phyloP scores from a whole-genome alignment of 2,329 filamentous ascomycete species.

The Fusarium sp. region DNA sequence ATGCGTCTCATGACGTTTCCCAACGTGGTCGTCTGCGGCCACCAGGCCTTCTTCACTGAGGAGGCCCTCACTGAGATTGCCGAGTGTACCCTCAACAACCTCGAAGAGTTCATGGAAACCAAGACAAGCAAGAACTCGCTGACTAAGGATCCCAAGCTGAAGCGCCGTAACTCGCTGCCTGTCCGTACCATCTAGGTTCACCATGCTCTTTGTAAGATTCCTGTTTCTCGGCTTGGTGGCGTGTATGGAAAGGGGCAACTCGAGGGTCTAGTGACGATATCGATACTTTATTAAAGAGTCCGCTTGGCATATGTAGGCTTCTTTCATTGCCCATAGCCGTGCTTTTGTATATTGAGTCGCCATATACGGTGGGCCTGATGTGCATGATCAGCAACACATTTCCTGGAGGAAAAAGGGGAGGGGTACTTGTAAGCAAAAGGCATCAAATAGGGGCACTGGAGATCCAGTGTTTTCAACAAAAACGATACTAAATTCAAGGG shows the following conservation, averaged over 20 bases:
- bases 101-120: conserved; percentile 57
- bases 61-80: conserved; percentile 74
- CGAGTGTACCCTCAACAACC: conserved; percentile 67
- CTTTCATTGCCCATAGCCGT: conserved; percentile 28
- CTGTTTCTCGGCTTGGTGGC: neutral
- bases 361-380: conserved; percentile 16
- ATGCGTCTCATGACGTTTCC: conserved; percentile 75
- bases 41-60: conserved; percentile 76
- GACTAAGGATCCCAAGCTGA: conserved; percentile 45
- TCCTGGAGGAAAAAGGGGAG: neutral
- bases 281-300: neutral
- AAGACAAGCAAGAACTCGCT: conserved; percentile 50
- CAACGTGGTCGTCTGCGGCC: conserved; percentile 73
- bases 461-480: conserved; percentile 10
- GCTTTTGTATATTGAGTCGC: conserved; percentile 9
- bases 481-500: conserved; percentile 32
- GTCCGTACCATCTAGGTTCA: conserved; percentile 47
- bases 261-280: conserved; percentile 6
- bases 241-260: neutral
- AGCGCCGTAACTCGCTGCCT: conserved; percentile 46
- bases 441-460: conserved; percentile 14
- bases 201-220: neutral
- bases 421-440: conserved; percentile 18
- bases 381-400: conserved; percentile 13
- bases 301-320: conserved; percentile 31